Conservation (phyloP, 441 rosid genomes). For the Croton laevigatus region DNA sequence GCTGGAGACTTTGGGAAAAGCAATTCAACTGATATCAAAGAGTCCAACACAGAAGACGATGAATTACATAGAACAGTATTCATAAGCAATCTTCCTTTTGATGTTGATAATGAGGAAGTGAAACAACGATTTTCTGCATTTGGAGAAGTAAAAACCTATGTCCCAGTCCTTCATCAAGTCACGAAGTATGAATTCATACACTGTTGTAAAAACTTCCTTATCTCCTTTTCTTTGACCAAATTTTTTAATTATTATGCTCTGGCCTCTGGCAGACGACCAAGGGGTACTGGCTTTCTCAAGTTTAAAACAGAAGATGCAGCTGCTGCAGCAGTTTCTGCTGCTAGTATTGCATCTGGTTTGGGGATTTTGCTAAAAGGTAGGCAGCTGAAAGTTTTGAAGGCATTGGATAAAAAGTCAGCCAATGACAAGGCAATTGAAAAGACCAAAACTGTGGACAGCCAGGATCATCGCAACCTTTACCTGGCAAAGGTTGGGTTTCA, state of each 20-base stretch:
- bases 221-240: slow-evolving; percentile 10
- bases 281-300: slow-evolving; percentile 89
- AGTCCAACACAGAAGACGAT: slow-evolving; percentile 46
- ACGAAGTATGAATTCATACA: slow-evolving; percentile 63
- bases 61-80: slow-evolving; percentile 73
- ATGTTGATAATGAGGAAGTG: slow-evolving; percentile 62
- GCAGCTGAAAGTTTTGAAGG: slow-evolving; percentile 67
- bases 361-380: slow-evolving; percentile 83
- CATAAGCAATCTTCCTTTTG: slow-evolving; percentile 83
- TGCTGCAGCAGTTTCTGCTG: slow-evolving; percentile 70
- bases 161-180: slow-evolving; percentile 79
- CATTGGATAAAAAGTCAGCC: slow-evolving; percentile 81
- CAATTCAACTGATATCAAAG: slow-evolving; percentile 33
- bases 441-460: slow-evolving; percentile 56
- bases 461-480: slow-evolving; percentile 78
- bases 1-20: slow-evolving; percentile 39
- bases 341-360: slow-evolving; percentile 53
- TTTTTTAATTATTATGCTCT: slow-evolving; percentile 22
- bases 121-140: slow-evolving; percentile 67
- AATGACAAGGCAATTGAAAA: slow-evolving; percentile 66
- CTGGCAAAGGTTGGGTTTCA: slow-evolving; percentile 69
- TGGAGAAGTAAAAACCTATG: slow-evolving; percentile 72
- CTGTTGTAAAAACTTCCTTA: slow-evolving; percentile 15
- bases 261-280: slow-evolving; percentile 75
- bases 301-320: slow-evolving; percentile 72